These are phyloP conservation scores for Saccharomycopsis sp. DNA, from an alignment of 805 yeast genomes.

Conservation along the genomic window DNA sequence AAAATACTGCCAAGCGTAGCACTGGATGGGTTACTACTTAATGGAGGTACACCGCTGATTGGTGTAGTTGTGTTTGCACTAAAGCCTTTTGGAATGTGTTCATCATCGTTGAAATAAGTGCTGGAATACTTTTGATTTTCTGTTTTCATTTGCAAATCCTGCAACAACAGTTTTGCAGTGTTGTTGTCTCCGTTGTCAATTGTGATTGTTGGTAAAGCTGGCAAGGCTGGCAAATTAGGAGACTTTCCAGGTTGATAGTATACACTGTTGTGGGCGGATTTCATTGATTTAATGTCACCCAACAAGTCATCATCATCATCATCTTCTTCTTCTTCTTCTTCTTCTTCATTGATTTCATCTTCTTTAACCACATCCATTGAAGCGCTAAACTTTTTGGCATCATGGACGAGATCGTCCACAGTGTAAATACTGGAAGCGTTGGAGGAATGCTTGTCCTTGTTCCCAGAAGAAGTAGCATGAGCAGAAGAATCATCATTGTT, in stretches of 20 bases:
- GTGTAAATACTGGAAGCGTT: slow-evolving; percentile 18
- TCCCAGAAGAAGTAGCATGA: background rate
- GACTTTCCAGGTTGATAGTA: background rate
- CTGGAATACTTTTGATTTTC: background rate
- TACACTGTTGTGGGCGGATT: slow-evolving; percentile 2
- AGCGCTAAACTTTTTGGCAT: background rate
- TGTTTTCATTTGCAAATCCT: slow-evolving; percentile 6
- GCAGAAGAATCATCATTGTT: slow-evolving; percentile 9
- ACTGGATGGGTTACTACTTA: background rate
- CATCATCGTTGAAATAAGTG: slow-evolving; percentile 1
- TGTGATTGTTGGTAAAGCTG: slow-evolving; percentile 12
- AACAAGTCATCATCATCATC: slow-evolving; percentile 15
- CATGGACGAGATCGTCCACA: slow-evolving; percentile 14
- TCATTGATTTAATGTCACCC: slow-evolving; percentile 8
- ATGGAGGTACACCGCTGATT: background rate
- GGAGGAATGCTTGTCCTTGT: slow-evolving; percentile 12
- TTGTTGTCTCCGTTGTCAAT: slow-evolving; percentile 1
- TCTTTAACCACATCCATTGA: background rate
- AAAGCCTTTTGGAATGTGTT: slow-evolving; percentile 3
- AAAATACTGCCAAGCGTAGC: too few species aligned
- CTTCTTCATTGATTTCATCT: background rate
- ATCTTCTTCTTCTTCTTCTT: slow-evolving; percentile 1
- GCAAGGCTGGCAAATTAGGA: background rate
- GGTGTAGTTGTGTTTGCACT: slow-evolving; percentile 6
- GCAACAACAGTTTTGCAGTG: slow-evolving; percentile 3